These are phyloP conservation scores for Hypoxylon trugodes DNA, from an alignment of 495 filamentous ascomycete genomes.

Conservation along the genomic window DNA sequence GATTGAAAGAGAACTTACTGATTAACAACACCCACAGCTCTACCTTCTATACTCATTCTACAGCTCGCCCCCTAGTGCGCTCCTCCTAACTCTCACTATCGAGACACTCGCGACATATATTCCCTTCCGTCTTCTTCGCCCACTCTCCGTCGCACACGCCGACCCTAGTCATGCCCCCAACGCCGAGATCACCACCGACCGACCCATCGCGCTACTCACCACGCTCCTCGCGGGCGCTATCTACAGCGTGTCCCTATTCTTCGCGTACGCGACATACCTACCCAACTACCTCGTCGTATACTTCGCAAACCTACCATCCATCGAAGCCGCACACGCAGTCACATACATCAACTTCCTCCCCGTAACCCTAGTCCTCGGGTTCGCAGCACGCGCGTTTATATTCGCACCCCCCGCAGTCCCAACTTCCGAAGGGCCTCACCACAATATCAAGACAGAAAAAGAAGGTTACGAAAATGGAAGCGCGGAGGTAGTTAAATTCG, in stretches of 20 bases:
- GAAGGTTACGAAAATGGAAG: not conserved
- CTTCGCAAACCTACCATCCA: conserved; percentile 71
- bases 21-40: conserved; percentile 51
- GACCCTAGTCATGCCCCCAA: conserved; percentile 68
- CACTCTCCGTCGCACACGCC: conserved; percentile 66
- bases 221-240: conserved; percentile 70
- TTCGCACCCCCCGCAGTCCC: conserved; percentile 73
- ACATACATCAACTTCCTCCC: conserved; percentile 66
- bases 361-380: conserved; percentile 62
- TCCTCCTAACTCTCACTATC: conserved; percentile 65
- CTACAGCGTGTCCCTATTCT: conserved; percentile 71
- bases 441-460: too few relatives aligned
- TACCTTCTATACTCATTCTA: conserved; percentile 80
- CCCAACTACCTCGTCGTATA: conserved; percentile 71
- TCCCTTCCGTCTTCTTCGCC: conserved; percentile 76
- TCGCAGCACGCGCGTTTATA: conserved; percentile 74
- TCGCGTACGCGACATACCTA: conserved; percentile 70
- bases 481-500: conserved; percentile 49
- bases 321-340: conserved; percentile 68
- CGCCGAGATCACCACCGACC: conserved; percentile 74
- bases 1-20: too few relatives aligned
- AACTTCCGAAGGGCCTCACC: too few relatives aligned
- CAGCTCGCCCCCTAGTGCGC: conserved; percentile 64
- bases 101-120: conserved; percentile 71
- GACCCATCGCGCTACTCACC: conserved; percentile 67